A percentile compares a stretch with the other conserved stretches of the same genome.
Conservation (phyloP, 2,329 filamentous ascomycete genomes). For the Aspergillus fructus region DNA sequence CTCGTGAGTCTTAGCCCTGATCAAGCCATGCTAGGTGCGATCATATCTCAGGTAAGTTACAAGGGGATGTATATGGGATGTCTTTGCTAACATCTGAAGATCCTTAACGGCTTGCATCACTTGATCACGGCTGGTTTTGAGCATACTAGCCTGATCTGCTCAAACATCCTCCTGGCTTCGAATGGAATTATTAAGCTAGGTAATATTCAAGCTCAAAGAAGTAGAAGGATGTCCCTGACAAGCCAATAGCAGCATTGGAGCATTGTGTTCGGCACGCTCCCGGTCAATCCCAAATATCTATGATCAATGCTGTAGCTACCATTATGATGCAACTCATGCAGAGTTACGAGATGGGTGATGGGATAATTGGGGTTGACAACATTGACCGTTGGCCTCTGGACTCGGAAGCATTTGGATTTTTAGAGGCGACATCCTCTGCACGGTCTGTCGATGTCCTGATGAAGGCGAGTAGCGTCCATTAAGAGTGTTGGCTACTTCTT, state of each 20-base stretch:
- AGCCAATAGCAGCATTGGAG: too few relatives aligned
- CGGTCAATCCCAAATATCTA: not conserved
- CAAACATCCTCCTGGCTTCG: too few relatives aligned
- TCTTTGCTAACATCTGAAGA: not conserved
- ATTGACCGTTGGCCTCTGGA: not conserved
- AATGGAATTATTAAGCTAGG: not conserved
- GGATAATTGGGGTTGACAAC: not conserved
- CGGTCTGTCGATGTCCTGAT: too few relatives aligned
- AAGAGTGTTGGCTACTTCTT: too few relatives aligned
- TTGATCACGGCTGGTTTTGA: too few relatives aligned
- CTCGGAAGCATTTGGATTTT: not conserved
- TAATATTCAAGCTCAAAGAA: not conserved
- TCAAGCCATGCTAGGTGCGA: conserved; percentile 19
- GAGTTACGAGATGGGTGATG: not conserved
- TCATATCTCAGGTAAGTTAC: conserved; percentile 19
- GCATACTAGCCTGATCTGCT: too few relatives aligned
- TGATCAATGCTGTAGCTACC: not conserved
- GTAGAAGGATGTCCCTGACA: not conserved
- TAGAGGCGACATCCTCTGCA: not conserved
- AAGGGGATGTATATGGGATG: not conserved
- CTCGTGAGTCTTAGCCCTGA: conserved; percentile 17
- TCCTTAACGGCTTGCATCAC: too few relatives aligned
- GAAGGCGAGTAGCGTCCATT: not conserved
- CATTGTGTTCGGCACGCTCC: too few relatives aligned
- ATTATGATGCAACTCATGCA: conserved; percentile 1